phyloP scores from a whole-genome alignment of 345 rosid genomes.

The Salix udensis region DNA sequence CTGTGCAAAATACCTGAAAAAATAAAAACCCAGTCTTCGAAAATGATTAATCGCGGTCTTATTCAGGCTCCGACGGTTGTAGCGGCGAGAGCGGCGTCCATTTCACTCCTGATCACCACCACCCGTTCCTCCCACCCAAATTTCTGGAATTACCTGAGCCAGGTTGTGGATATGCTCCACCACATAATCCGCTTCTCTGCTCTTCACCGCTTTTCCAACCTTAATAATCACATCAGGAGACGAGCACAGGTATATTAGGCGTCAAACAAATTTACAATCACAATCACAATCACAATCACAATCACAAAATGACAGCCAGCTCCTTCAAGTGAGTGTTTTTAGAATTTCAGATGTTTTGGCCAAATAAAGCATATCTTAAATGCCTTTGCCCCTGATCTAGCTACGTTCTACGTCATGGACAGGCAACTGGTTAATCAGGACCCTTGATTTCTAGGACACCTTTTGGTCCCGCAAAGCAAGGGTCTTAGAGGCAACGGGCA shows the following conservation, averaged over 20 bases:
- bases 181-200: constrained; percentile 63
- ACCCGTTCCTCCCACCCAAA: constrained; percentile 41
- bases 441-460: neutral
- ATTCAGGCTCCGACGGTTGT: too few species aligned
- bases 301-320: neutral
- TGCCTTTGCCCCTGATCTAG: neutral
- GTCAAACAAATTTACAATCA: neutral
- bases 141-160: constrained; percentile 58
- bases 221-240: constrained; percentile 2
- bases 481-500: neutral
- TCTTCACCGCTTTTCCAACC: constrained; percentile 68
- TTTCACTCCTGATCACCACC: constrained; percentile 42
- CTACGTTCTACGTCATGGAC: too few species aligned
- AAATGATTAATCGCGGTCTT: too few species aligned
- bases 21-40: too few species aligned
- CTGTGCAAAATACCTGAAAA: too few species aligned
- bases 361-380: neutral
- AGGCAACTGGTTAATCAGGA: neutral
- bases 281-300: neutral
- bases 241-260: neutral
- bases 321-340: neutral
- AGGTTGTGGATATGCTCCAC: constrained; percentile 45
- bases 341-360: neutral
- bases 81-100: constrained; percentile 41
- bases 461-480: neutral